phyloP scores from a whole-genome alignment of 176 grass and related monocot species.

The Thalia dealbata region DNA sequence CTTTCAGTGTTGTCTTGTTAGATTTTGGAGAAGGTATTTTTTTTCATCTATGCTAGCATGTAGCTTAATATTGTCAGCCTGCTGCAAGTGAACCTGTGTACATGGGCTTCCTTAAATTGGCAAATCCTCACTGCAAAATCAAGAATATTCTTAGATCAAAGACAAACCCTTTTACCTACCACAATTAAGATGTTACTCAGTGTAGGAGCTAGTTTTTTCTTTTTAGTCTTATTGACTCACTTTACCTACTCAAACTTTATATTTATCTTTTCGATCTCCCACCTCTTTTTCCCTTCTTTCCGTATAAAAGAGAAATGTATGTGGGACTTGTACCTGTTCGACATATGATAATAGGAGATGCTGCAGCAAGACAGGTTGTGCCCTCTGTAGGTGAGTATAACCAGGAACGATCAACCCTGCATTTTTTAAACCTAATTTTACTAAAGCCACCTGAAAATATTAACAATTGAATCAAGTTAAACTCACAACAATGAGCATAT shows the following conservation, averaged over 20 bases:
- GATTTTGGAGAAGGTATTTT: too few relatives aligned
- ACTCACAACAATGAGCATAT: not conserved
- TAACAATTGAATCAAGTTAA: conserved; percentile 1
- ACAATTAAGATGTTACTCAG: too few relatives aligned
- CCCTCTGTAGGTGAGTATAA: conserved; percentile 95
- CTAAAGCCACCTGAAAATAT: conserved; percentile 71
- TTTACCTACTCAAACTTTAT: not conserved
- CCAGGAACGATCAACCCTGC: conserved; percentile 90
- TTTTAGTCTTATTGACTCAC: not conserved
- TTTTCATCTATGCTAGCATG: too few relatives aligned
- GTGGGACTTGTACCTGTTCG: conserved; percentile 57
- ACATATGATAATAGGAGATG: conserved; percentile 95
- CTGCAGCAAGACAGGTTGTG: conserved; percentile 73
- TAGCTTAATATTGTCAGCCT: too few relatives aligned
- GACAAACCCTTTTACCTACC: too few relatives aligned
- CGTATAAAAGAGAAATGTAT: not conserved
- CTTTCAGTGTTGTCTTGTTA: too few relatives aligned
- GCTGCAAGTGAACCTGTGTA: too few relatives aligned
- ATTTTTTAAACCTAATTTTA: conserved; percentile 71
- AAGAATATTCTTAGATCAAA: too few relatives aligned
- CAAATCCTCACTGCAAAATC: too few relatives aligned
- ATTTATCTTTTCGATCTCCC: not conserved
- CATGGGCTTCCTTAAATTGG: too few relatives aligned
- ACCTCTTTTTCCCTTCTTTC: not conserved
- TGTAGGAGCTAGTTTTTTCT: not conserved